Base-by-base conservation (phyloP, 331 rosid species). In the Acacia concinna region DNA sequence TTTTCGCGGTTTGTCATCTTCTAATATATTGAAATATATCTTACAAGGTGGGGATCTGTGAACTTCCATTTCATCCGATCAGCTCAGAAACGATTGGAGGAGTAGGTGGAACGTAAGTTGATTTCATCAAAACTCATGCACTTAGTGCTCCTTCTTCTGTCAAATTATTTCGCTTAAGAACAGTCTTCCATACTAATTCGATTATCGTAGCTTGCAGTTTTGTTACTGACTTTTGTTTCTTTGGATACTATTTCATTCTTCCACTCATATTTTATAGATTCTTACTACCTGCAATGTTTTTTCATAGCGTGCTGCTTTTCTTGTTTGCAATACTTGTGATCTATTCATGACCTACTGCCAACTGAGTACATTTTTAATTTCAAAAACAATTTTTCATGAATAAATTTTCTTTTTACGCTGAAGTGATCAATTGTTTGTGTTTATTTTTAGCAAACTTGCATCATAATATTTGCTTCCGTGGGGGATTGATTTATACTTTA, bases 51-150 rank as follows among this genome's bases (percentile, higher is more conserved):
- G 99, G 90, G 41, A 88, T 95, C 54, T 95, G 99, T 60, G 99
- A 95, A 81, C 99, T 95, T 84, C 99, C 99, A 7, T 95, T 83
- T 82, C 84, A 95, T 84, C 94, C 96, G 34, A 76, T 93, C 84
- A 95, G 99, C 89, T 89, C 97, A 6, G 98, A 95, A 84, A 87
- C 84, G 4, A 15, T 84, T 80, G 99, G 99, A 86, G 99, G 99
- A 85, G 90, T 95, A 4, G 99, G 99, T 52, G 99, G 99, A 86
- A 95, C 99, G 99, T 95, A 85, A 85, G 99, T 88, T 69, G 13
- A 38, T 40, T 23, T 68, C 56, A 25, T 71, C 30, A 2, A 3
- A 47, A 75, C 71, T 63, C 57, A 31, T 76, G 38, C 21, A 21
- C 77, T 84, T 20, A 32, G 18, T 71, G 21, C 47, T 68, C 46